A percentile compares a stretch with the other conserved stretches of the same genome.
Evolutionary conservation across 192 early-diverging fungal species (phyloP).

Genomic region (Jimgerdemannia lactiflua): DNA sequence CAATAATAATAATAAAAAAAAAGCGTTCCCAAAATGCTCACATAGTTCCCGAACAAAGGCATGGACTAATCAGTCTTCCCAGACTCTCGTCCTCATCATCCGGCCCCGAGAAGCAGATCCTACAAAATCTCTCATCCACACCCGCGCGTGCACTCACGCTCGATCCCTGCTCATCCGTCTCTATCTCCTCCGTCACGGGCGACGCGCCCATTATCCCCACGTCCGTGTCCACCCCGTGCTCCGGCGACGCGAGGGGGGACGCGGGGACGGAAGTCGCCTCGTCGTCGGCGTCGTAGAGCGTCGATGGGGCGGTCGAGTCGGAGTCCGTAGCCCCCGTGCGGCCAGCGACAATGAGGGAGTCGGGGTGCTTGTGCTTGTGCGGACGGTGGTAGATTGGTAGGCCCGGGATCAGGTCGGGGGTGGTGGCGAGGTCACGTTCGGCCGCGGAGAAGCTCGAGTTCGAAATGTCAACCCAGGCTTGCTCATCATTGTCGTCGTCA

Average conservation of each 20-base stretch:
- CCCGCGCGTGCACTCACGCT: no score
- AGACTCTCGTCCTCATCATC: slow-evolving; percentile 45
- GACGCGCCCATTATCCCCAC: not conserved
- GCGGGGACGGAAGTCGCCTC: not conserved
- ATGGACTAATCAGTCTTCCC: slow-evolving; percentile 51
- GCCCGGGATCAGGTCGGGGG: not conserved
- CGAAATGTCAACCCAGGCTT: not conserved
- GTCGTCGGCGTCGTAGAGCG: not conserved
- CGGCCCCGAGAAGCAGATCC: slow-evolving; percentile 45
- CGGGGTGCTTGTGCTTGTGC: no score
- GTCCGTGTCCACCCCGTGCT: not conserved
- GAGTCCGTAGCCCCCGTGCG: not conserved
- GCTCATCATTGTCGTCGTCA: not conserved
- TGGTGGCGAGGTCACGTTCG: not conserved
- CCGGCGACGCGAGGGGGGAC: not conserved
- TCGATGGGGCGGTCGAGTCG: not conserved
- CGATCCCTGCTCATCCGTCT: no score
- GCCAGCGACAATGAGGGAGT: no score
- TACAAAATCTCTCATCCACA: slow-evolving; percentile 45
- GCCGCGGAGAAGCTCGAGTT: not conserved
- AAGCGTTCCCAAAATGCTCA: slow-evolving; percentile 28
- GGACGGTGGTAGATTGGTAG: not conserved
- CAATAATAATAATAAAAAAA: slow-evolving; percentile 6
- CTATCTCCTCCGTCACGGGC: not conserved
- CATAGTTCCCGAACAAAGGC: slow-evolving; percentile 61